Evolutionary conservation across 306 rosid species (phyloP), one percentile per base, ranked within the genome.

Genomic region (Castanospermum australe): DNA sequence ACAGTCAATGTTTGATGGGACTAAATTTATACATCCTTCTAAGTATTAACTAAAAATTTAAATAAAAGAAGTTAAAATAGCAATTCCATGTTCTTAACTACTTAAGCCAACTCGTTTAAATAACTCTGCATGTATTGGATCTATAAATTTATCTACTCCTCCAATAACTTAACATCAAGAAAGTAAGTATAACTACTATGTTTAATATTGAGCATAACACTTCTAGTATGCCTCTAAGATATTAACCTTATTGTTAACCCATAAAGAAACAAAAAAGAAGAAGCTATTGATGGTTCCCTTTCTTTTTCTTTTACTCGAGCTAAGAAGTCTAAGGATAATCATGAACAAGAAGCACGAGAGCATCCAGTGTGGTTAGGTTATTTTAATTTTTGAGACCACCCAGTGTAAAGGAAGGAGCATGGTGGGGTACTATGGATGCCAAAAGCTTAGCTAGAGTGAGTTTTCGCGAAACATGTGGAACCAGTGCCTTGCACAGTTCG

Each of bases 341-440:
- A 39, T 39, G 35, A 39, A 66, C 1, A 33, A 39, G n/a, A n/a
- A n/a, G 20, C 50, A 59, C 1, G 18, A 42, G 7, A 75, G 60
- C 47, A 30, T 60, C 59, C 5, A 60, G 47, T 28, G 59, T 17
- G 45, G 57, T 44, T 41, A 13, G 48, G 9, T 11, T 72, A 42
- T 38, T 56, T 5, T 36, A 25, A 1, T 11, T 25, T 60, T 8
- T 14, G 54, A 4, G 64, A 41, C 14, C 17, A 63, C 21, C 21
- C 8, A 8, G 8, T 51, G 30, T 22, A 22, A 35, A 36, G 35
- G 50, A 61, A 44, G 60, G 14, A 54, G n/a, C 41, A 63, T 45
- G 79, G 84, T 71, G 65, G 79, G 78, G 76, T 36, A n/a, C n/a
- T 41, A 35, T 35, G 45, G 67, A 22, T 75, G 33, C 65, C 25